These are phyloP conservation scores for Paratinospora sagittata DNA, from an alignment of 164 flowering plant genomes.

Conservation along the genomic window DNA sequence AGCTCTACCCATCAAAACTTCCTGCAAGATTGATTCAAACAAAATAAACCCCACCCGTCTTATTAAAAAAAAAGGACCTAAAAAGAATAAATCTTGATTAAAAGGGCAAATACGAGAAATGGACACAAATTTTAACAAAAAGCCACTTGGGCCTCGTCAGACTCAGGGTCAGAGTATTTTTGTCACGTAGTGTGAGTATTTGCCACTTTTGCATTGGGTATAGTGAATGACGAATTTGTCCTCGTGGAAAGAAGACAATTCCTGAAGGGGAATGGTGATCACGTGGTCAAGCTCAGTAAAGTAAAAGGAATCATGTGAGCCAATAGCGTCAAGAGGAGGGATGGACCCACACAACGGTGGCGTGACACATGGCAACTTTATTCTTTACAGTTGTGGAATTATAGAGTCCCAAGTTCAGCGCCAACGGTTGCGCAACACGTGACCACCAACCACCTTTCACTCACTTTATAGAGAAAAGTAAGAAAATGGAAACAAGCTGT, in stretches of 20 bases:
- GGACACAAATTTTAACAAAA: background rate
- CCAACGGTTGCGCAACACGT: background rate
- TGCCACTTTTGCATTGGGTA: too few species aligned
- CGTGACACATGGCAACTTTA: background rate
- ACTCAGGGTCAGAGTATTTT: background rate
- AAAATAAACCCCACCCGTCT: background rate
- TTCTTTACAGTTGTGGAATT: background rate
- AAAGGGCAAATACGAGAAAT: background rate
- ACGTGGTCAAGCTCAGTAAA: background rate
- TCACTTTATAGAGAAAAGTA: background rate
- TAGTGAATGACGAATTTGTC: background rate
- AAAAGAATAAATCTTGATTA: too few species aligned
- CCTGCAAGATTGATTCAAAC: constrained; percentile 40
- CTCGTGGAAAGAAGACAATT: background rate
- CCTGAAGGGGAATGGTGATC: background rate
- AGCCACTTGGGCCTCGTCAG: background rate
- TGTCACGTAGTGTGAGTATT: background rate
- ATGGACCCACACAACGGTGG: background rate
- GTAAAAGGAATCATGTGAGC: constrained; percentile 1
- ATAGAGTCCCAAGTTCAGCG: background rate
- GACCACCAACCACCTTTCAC: background rate
- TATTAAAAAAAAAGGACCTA: background rate
- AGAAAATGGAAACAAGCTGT: background rate
- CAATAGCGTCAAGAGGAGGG: background rate
- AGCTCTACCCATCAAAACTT: constrained; percentile 85